Evolutionary conservation across 345 rosid species (phyloP).

Genomic region (Populus nigra): DNA sequence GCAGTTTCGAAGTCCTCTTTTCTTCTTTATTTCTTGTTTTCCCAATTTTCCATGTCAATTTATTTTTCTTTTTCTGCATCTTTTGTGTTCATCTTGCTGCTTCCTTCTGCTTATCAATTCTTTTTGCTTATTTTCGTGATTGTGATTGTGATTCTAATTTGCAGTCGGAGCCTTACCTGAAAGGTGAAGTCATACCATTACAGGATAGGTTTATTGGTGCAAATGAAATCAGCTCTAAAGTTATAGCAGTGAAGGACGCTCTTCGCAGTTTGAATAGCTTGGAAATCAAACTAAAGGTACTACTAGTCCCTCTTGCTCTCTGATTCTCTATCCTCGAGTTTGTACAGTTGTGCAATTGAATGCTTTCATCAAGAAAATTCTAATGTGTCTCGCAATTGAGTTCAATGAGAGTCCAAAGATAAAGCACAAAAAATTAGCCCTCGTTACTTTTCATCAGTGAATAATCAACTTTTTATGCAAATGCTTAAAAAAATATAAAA

Average conservation of each 20-base stretch:
- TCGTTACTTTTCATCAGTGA: neutral
- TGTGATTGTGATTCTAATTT: slow-evolving; percentile 6
- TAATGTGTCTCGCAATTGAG: neutral
- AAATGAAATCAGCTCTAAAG: slow-evolving; percentile 32
- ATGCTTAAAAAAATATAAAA: too few species aligned
- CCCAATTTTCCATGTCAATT: neutral
- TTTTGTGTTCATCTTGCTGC: neutral
- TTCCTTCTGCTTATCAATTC: neutral
- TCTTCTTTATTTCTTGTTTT: neutral
- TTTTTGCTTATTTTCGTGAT: neutral
- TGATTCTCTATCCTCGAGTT: neutral
- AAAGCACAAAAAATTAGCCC: neutral
- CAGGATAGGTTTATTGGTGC: slow-evolving; percentile 38
- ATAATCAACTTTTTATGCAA: neutral
- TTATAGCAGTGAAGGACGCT: slow-evolving; percentile 50
- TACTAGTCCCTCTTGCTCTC: slow-evolving; percentile 6
- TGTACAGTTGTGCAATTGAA: neutral
- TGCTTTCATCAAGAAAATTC: neutral
- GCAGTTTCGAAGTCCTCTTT: neutral
- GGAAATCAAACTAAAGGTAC: slow-evolving; percentile 82
- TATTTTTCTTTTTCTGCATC: neutral
- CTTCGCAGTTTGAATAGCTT: slow-evolving; percentile 55
- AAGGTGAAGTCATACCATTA: slow-evolving; percentile 63
- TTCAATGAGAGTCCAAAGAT: neutral
- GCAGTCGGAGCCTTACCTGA: slow-evolving; percentile 77